Conservation (phyloP, 106 monocot genomes). For the Amphibolis antarctica region DNA sequence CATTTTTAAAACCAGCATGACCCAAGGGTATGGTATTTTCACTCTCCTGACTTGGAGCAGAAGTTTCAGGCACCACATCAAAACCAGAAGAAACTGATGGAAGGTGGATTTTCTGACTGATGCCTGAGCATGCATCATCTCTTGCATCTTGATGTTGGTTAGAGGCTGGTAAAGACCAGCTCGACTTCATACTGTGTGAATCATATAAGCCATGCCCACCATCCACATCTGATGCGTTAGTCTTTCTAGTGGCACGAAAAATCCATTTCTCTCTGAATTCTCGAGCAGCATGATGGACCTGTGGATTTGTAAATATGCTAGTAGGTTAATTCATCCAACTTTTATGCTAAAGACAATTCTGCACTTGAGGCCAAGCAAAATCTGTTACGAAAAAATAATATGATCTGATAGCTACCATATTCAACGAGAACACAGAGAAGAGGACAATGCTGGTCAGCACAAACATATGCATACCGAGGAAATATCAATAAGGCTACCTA, state of each 20-base stretch:
- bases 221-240: conserved; percentile 30
- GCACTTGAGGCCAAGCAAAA: too few relatives aligned
- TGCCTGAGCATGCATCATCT: conserved; percentile 24
- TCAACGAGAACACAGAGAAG: too few relatives aligned
- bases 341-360: background rate
- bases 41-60: conserved; percentile 7
- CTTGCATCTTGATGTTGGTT: conserved; percentile 19
- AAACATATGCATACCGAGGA: too few relatives aligned
- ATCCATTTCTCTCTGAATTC: conserved; percentile 65
- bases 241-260: conserved; percentile 19
- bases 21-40: background rate
- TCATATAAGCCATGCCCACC: background rate
- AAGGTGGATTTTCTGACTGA: background rate
- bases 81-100: conserved; percentile 8
- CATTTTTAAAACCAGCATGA: conserved; percentile 10
- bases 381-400: too few relatives aligned
- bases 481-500: too few relatives aligned
- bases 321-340: background rate
- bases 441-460: too few relatives aligned
- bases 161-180: conserved; percentile 5
- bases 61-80: conserved; percentile 7
- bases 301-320: conserved; percentile 1
- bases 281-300: conserved; percentile 79
- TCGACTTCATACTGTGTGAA: conserved; percentile 1
- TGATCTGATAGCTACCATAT: too few relatives aligned